phyloP scores from a whole-genome alignment of 169 alveolate genomes.

The Plasmodium billcollinsi region DNA sequence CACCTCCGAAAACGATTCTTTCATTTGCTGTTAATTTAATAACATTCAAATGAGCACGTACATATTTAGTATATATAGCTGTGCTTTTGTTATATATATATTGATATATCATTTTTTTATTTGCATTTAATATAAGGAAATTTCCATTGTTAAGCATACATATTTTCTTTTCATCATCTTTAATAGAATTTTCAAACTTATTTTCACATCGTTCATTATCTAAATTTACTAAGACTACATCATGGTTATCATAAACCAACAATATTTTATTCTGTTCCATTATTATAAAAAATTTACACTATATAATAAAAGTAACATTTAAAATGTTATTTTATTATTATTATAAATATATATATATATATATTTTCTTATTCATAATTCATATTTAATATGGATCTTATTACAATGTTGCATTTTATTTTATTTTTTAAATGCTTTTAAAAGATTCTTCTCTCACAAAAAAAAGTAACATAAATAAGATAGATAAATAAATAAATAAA shows the following conservation, averaged over 20 bases:
- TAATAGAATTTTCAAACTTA: conserved; percentile 35
- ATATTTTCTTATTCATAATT: no score
- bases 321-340: no score
- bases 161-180: conserved; percentile 65
- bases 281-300: neutral
- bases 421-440: no score
- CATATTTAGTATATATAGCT: conserved; percentile 39
- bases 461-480: no score
- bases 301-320: neutral
- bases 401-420: no score
- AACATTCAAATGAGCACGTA: conserved; percentile 59
- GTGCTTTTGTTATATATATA: conserved; percentile 37
- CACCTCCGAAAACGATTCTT: conserved; percentile 71
- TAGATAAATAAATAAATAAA: no score
- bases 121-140: conserved; percentile 42
- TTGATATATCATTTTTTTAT: conserved; percentile 40
- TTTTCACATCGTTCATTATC: conserved; percentile 74
- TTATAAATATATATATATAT: no score
- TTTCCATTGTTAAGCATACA: conserved; percentile 61
- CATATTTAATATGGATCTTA: no score
- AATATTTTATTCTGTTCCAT: conserved; percentile 65
- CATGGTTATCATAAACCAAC: conserved; percentile 54
- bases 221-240: conserved; percentile 38
- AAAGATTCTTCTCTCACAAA: no score
- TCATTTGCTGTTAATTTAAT: conserved; percentile 51